Evolutionary conservation across 192 early-diverging fungal species (phyloP), one percentile per base, ranked within the genome.

Genomic region (Coemansia sp.): DNA sequence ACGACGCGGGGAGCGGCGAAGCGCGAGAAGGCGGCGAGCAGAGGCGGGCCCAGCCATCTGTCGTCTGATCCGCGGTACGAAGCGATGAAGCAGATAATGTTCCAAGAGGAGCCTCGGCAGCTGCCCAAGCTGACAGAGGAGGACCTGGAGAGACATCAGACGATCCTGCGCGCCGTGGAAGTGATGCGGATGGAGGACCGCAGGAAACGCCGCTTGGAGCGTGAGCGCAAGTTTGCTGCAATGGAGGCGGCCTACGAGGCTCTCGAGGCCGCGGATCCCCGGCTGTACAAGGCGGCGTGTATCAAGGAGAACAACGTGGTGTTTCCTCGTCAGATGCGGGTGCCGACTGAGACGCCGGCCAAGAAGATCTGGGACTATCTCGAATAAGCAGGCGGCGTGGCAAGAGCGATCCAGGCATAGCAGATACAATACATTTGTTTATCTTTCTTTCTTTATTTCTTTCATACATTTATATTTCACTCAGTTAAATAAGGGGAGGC

Each of bases 261-360:
- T 50, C 65, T 91, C 49, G 87, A 86, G 65, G 75, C 81, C 55
- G 81, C 82, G 25, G 83, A 79, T 55, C 65, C 81, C 16, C 59
- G 72, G 20, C 78, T 91, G 52, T 91, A 85, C 82, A 81, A 85
- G 61, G 83, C 65, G 28, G 86, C 90, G 25, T 83, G 84, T 56
- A 61, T 81, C 34, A 83, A 73, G 42, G 85, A 87, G 57, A 53
- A 82, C 28, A 84, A 84, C 30, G 65, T 74, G 14, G 83, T 83
- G 9, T 91, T 90, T 68, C 90, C 88, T 16, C 81, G 85, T 11
- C 84, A 88, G 69, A 83, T 89, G 80, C 87, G 86, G 47, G 87
- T 88, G 55, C 84, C 88, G 27, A 89, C 88, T 2, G 90, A 89
- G 62, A 91, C 90, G 6, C 88, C 90, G 11, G 72, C 87, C 16